These are phyloP conservation scores for Solanum rostratum DNA, from an alignment of 257 asterid species.

Conservation along the genomic window DNA sequence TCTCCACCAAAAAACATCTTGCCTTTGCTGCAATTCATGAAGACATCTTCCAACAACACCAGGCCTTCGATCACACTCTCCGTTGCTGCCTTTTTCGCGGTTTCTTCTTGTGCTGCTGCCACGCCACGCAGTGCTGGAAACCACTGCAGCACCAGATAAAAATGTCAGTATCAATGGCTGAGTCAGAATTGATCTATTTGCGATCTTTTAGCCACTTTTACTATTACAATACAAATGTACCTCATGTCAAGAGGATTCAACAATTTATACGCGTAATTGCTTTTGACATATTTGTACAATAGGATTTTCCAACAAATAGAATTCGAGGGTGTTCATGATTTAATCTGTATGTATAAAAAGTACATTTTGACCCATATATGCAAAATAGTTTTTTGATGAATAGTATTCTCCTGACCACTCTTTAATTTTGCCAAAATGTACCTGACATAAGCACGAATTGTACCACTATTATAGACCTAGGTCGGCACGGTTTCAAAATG, in stretches of 20 bases:
- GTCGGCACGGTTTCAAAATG: no score
- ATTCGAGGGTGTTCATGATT: not conserved
- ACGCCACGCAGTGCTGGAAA: constrained; percentile 31
- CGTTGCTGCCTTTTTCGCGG: constrained; percentile 10
- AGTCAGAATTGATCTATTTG: no score
- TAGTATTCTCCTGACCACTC: no score
- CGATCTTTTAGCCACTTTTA: not conserved
- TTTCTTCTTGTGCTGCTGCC: constrained; percentile 26
- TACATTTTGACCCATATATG: no score
- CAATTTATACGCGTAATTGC: not conserved
- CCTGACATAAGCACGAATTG: no score
- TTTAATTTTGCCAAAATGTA: no score
- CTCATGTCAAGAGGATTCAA: not conserved
- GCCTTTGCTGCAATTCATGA: constrained; percentile 40
- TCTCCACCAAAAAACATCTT: constrained; percentile 45
- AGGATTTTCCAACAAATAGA: not conserved
- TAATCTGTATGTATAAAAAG: no score
- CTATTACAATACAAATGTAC: not conserved
- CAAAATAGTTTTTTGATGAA: no score
- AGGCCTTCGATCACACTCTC: constrained; percentile 25
- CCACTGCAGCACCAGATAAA: constrained; percentile 31
- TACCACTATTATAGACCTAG: no score
- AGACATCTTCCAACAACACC: constrained; percentile 41
- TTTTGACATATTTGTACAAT: not conserved
- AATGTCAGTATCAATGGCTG: not conserved